Evolutionary conservation across 2,329 filamentous ascomycete species (phyloP).

Genomic region (Colletotrichum sp.): DNA sequence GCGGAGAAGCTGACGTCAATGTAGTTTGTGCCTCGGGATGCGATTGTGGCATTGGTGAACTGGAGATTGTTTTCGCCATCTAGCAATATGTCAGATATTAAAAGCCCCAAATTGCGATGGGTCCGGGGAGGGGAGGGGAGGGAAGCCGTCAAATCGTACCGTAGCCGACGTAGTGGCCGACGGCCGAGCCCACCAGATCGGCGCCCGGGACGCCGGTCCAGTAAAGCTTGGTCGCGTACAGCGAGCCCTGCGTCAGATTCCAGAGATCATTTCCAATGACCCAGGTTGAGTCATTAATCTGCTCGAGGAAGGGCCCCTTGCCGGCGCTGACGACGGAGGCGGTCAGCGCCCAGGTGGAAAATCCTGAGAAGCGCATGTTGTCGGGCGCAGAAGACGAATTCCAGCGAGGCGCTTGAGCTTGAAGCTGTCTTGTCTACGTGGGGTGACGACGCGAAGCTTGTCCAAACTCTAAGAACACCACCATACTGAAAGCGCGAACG

Average conservation of each 20-base stretch:
- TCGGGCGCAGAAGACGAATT: background rate
- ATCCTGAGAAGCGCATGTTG: background rate
- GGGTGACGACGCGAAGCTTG: background rate
- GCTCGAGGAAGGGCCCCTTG: conserved; percentile 14
- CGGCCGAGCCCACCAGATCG: conserved; percentile 18
- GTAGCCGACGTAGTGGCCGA: conserved; percentile 15
- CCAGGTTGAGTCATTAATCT: conserved; percentile 12
- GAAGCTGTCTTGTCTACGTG: background rate
- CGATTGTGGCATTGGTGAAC: conserved; percentile 16
- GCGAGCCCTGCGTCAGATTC: conserved; percentile 20
- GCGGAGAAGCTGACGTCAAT: conserved; percentile 21
- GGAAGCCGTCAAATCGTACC: background rate
- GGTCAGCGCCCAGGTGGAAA: background rate
- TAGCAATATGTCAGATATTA: background rate
- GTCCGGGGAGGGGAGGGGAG: background rate
- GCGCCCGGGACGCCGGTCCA: conserved; percentile 18
- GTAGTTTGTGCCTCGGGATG: conserved; percentile 5
- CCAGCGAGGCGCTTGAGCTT: background rate
- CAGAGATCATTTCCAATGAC: conserved; percentile 21
- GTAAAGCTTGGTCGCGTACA: conserved; percentile 16
- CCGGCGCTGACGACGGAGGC: background rate
- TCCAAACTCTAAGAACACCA: background rate
- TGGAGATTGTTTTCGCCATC: conserved; percentile 16
- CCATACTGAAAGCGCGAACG: background rate
- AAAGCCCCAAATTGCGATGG: background rate